Evolutionary conservation across 2,329 filamentous ascomycete species (phyloP), one percentile per base, ranked within the genome.

Genomic region (Fusarium sterilihyphosum): DNA sequence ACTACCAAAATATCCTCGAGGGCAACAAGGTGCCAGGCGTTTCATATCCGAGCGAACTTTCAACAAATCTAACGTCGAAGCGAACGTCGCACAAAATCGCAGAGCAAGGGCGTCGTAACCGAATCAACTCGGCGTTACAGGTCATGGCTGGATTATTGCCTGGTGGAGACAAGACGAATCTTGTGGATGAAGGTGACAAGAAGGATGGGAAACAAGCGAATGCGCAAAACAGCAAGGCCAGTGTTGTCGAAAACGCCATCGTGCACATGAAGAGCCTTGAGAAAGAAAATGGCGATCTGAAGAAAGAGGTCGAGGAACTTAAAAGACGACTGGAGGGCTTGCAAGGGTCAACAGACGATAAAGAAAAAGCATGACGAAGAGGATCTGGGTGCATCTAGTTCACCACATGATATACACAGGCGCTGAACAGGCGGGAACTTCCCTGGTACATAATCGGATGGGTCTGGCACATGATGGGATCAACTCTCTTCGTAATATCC

Each of bases 41-140:
- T 18, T 93, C 93, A 3, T 98, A 98, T 77, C 95, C 96, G 2
- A 94, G 93, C 76, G 94, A 95, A 59, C 87, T 99, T 47, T 97
- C 95, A 12, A 97, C 95, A 29, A 98, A 98, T 74, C 86, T 99
- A 33, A 98, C 95, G 1, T 98, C 95, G 7, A 99, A 99, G 85
- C 92, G 96, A 61, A 98, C 96, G 5, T 98, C 95, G 49, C 96
- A 99, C 85, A 99, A 99, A 83, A 94, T 99, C 75, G 96, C 96
- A 24, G 96, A 99, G 84, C 96, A 99, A 84, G 96, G 96, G 12
- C 91, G 96, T 54, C 89, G 96, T 67, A 98, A 99, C 81, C 91
- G 96, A 54, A 98, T 99, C 83, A 99, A 99, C 81, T 93, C 92
- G 61, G 96, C 96, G 1, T 86, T 99, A 29, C 94, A 96, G 77